Evolutionary conservation across 331 rosid species (phyloP), one percentile per base, ranked within the genome.

Genomic region (Spiraea crenata): DNA sequence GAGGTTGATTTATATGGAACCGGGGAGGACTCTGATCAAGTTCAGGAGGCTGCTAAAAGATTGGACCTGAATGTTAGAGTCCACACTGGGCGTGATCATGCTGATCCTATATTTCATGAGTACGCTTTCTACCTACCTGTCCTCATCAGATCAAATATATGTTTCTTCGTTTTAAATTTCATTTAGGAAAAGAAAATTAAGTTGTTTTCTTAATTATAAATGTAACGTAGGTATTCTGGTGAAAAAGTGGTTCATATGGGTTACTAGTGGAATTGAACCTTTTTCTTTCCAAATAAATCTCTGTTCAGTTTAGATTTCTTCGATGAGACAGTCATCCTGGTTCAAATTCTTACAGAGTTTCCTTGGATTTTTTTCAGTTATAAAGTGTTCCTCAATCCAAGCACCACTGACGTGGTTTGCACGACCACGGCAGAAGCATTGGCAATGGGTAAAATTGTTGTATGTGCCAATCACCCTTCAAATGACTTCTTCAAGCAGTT

Each of bases 321-420:
- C 47, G 1, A 20, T 38, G 68, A 44, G 64, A 67, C 34, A 66
- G 60, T 64, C 65, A 37, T 42, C 31, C 11, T 51, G 45, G n/a
- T 70, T 35, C 49, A 54, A 16, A 19, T 60, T 12, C 57, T 9
- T 73, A 20, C 49, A 62, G 51, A 2, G 65, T 17, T 44, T 39
- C 42, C 71, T 37, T 65, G 44, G 79, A 75, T 50, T 65, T 77
- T 1, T 73, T 42, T 37, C 86, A 93, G 97, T 74, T 93, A 85
- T 80, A 93, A 85, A 80, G 85, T 93, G 78, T 89, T 93, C 79
- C 84, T 87, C 74, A 93, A 93, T 85, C 95, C 99, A 40, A 93
- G 99, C 88, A 89, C 95, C 41, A 91, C 97, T 13, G 99, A 93
- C 17, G 99, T 93, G 80, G 91, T 93, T 51, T 93, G 99, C 81